These are phyloP conservation scores for Whalleya microplaca DNA, from an alignment of 2,329 filamentous ascomycete genomes.

Conservation along the genomic window DNA sequence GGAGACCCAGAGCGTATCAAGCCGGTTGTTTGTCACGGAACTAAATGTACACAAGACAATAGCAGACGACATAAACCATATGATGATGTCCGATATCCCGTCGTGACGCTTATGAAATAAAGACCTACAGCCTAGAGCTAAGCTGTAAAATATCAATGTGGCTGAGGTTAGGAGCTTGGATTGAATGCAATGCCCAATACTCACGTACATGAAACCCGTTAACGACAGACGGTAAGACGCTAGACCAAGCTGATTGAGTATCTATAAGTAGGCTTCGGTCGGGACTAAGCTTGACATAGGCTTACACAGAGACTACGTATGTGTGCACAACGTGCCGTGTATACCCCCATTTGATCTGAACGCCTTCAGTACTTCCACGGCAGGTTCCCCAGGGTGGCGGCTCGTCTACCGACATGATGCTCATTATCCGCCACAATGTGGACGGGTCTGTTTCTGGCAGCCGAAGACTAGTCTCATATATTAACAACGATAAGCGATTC, in stretches of 20 bases:
- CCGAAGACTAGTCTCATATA: constrained; percentile 5
- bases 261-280: neutral
- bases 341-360: neutral
- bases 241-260: neutral
- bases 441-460: neutral
- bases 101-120: too few relatives aligned
- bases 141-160: too few relatives aligned
- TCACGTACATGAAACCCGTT: too few relatives aligned
- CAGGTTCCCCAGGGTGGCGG: constrained; percentile 6
- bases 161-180: too few relatives aligned
- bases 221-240: too few relatives aligned
- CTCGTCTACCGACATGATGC: constrained; percentile 8
- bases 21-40: too few relatives aligned
- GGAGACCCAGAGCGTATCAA: neutral
- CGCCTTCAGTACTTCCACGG: neutral
- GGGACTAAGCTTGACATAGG: neutral
- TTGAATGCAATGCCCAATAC: too few relatives aligned
- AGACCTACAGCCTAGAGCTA: too few relatives aligned
- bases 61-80: too few relatives aligned
- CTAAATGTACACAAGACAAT: too few relatives aligned
- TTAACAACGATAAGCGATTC: constrained; percentile 3
- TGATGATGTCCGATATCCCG: too few relatives aligned
- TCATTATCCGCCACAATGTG: neutral
- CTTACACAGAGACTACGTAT: neutral
- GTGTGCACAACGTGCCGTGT: neutral